phyloP scores from a whole-genome alignment of 371 early-diverging fungal species.

The Haplosporangium sp. region DNA sequence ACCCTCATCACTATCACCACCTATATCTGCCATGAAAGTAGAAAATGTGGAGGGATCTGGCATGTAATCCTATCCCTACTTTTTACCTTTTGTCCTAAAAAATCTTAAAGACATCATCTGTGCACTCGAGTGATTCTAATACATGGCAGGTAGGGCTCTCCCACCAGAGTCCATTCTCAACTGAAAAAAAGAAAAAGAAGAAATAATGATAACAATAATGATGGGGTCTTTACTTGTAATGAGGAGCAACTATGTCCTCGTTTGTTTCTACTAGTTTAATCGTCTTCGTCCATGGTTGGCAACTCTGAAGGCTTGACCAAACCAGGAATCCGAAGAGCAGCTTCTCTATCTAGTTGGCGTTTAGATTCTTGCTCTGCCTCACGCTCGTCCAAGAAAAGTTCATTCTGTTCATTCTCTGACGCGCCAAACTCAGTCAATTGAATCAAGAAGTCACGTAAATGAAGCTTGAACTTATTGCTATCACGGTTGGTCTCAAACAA shows the following conservation, averaged over 20 bases:
- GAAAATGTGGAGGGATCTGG: not conserved
- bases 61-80: not conserved
- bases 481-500: slow-evolving; percentile 87
- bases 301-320: slow-evolving; percentile 96
- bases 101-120: not conserved
- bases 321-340: slow-evolving; percentile 93
- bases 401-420: slow-evolving; percentile 76
- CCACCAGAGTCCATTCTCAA: too few species aligned
- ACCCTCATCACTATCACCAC: not conserved
- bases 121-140: too few species aligned
- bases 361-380: slow-evolving; percentile 89
- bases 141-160: too few species aligned
- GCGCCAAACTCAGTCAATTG: slow-evolving; percentile 72
- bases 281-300: slow-evolving; percentile 78
- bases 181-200: too few species aligned
- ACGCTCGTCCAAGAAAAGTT: slow-evolving; percentile 92
- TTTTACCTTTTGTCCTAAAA: not conserved
- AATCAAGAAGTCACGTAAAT: slow-evolving; percentile 97
- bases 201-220: too few species aligned
- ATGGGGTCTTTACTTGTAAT: not conserved
- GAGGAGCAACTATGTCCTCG: not conserved
- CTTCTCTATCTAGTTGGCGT: slow-evolving; percentile 83
- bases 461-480: slow-evolving; percentile 85
- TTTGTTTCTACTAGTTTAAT: slow-evolving; percentile 26
- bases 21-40: not conserved